A percentile compares a stretch with the other conserved stretches of the same genome.
Evolutionary conservation across 345 rosid species (phyloP).

Genomic region (Toxicodendron radicans): DNA sequence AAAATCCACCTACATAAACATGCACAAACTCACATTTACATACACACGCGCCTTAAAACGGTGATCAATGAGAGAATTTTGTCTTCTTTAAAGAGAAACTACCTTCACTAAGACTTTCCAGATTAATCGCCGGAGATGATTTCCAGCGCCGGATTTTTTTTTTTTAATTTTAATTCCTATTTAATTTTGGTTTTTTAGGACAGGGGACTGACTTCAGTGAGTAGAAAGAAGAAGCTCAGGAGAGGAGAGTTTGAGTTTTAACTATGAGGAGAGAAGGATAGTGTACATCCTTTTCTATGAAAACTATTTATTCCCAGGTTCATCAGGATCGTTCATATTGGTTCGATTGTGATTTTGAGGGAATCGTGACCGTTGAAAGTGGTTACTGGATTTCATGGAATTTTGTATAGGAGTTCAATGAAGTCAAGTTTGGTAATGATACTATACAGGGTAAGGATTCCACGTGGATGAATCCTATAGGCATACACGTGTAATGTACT

Average conservation of each 20-base stretch:
- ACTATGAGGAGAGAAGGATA: background rate
- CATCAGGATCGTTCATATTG: background rate
- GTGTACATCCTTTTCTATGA: background rate
- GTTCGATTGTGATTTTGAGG: background rate
- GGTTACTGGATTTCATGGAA: background rate
- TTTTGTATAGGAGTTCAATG: background rate
- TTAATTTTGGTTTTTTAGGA: background rate
- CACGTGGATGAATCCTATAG: background rate
- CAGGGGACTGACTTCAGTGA: background rate
- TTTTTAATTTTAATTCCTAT: no score
- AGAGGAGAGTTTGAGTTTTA: background rate
- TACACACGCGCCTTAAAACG: background rate
- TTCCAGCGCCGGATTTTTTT: background rate
- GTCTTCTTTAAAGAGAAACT: background rate
- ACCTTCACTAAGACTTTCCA: background rate
- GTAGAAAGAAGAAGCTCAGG: background rate
- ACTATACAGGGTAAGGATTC: background rate
- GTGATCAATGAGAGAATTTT: background rate
- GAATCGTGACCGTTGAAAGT: slow-evolving; percentile 1
- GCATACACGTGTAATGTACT: background rate
- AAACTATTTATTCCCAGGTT: background rate
- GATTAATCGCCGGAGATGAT: background rate
- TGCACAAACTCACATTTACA: background rate
- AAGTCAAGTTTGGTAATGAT: background rate
- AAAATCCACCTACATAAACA: background rate